phyloP scores from a whole-genome alignment of 2,329 filamentous ascomycete species.

The Trichoderma atrobrunneum region DNA sequence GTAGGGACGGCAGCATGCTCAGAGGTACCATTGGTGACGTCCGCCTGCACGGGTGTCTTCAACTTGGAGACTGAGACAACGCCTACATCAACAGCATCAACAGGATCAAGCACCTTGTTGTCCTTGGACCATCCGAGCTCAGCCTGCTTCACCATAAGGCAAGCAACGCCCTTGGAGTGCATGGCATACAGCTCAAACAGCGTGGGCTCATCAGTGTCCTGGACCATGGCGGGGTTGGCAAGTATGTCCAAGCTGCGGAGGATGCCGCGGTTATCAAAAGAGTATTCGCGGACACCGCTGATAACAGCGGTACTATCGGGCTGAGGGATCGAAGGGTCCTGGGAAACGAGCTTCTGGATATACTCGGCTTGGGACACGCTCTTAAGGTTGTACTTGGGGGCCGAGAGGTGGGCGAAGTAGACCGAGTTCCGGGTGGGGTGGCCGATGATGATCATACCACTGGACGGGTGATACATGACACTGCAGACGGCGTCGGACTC shows the following conservation, averaged over 20 bases:
- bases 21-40: conserved; percentile 35
- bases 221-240: conserved; percentile 62
- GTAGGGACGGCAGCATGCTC: conserved; percentile 28
- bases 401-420: conserved; percentile 94
- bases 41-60: conserved; percentile 48
- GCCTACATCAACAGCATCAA: conserved; percentile 73
- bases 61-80: conserved; percentile 74
- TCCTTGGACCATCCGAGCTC: conserved; percentile 91
- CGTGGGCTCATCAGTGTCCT: conserved; percentile 65
- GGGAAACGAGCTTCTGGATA: conserved; percentile 71
- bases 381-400: conserved; percentile 84
- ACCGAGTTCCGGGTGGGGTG: conserved; percentile 96
- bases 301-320: conserved; percentile 96
- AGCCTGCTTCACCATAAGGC: conserved; percentile 77
- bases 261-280: conserved; percentile 79
- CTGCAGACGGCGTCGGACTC: conserved; percentile 98
- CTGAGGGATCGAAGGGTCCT: conserved; percentile 70
- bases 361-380: conserved; percentile 85
- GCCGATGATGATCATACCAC: conserved; percentile 90
- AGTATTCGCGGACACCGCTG: conserved; percentile 94
- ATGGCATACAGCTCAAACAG: conserved; percentile 95
- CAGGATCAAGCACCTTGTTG: conserved; percentile 77
- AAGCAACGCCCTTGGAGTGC: conserved; percentile 96
- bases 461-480: conserved; percentile 86
- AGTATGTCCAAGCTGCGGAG: conserved; percentile 90